A percentile compares a stretch with the other conserved stretches of the same genome.
Evolutionary conservation across 2,329 filamentous ascomycete genomes (phyloP).

Genomic region (Talaromyces verruculosus): DNA sequence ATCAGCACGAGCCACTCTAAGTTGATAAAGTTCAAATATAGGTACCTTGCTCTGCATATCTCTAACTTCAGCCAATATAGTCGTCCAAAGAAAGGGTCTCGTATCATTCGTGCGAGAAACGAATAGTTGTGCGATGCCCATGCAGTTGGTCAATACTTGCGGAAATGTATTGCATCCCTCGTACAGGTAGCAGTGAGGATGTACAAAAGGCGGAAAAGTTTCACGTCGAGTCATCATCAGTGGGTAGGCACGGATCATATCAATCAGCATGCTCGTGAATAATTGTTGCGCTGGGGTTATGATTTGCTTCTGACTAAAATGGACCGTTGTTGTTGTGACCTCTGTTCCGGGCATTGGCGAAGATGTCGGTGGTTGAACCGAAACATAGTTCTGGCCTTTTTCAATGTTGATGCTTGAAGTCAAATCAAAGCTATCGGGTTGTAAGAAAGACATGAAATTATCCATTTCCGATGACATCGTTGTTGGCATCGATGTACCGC

Average conservation of each 20-base stretch:
- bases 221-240: constrained; percentile 22
- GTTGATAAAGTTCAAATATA: neutral
- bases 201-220: constrained; percentile 21
- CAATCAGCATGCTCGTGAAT: constrained; percentile 19
- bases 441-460: neutral
- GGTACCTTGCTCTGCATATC: constrained; percentile 6
- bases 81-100: constrained; percentile 18
- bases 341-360: neutral
- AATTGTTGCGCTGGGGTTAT: constrained; percentile 6
- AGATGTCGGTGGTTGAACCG: neutral
- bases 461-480: neutral
- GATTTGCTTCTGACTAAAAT: constrained; percentile 9
- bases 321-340: neutral
- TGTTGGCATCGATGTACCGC: neutral
- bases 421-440: neutral
- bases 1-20: neutral
- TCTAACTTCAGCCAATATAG: constrained; percentile 13
- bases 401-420: neutral
- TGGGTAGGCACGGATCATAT: constrained; percentile 20
- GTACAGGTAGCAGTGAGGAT: constrained; percentile 12
- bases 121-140: constrained; percentile 19
- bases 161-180: constrained; percentile 4
- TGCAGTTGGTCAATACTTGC: constrained; percentile 17
- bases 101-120: constrained; percentile 15
- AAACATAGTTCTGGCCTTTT: neutral